A percentile compares a stretch with the other conserved stretches of the same genome.
Conservation (phyloP, 1,139 yeast species). For the Meyerozyma guilliermondii region DNA sequence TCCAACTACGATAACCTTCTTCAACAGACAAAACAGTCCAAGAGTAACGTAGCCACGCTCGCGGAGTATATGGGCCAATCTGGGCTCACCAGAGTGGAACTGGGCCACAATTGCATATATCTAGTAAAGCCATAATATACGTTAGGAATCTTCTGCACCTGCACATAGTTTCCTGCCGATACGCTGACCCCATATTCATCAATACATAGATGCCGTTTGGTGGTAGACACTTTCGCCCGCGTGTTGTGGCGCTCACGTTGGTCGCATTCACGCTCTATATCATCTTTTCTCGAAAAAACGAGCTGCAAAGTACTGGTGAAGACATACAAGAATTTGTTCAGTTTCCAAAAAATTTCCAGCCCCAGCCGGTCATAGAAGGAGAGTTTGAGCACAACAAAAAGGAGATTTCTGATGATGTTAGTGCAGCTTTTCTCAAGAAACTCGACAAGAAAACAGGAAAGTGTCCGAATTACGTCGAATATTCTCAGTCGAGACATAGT, state of each 20-base stretch:
- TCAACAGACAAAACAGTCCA: constrained; percentile 6
- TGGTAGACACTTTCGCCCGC: not conserved
- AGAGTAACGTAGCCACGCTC: constrained; percentile 12
- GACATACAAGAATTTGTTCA: not conserved
- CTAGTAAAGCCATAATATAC: not conserved
- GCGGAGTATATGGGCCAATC: constrained; percentile 23
- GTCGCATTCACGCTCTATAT: not conserved
- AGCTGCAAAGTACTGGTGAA: not conserved
- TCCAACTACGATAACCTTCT: constrained; percentile 11
- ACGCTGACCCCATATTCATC: not conserved
- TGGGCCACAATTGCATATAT: constrained; percentile 13
- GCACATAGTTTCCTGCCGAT: not conserved
- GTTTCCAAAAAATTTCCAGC: not conserved
- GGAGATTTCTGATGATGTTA: constrained; percentile 8
- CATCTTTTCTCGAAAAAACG: not conserved
- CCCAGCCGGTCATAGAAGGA: not conserved
- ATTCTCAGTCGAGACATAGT: constrained; percentile 37
- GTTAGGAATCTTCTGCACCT: not conserved
- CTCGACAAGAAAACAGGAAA: constrained; percentile 18
- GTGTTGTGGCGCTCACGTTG: not conserved
- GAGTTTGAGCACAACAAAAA: not conserved
- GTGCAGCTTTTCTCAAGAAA: constrained; percentile 10
- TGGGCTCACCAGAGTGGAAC: constrained; percentile 26
- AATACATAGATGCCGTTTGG: not conserved
- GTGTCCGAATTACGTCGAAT: constrained; percentile 41